Evolutionary conservation across 75 land plant genomes (phyloP).

Genomic region (Selaginella tamariscina): DNA sequence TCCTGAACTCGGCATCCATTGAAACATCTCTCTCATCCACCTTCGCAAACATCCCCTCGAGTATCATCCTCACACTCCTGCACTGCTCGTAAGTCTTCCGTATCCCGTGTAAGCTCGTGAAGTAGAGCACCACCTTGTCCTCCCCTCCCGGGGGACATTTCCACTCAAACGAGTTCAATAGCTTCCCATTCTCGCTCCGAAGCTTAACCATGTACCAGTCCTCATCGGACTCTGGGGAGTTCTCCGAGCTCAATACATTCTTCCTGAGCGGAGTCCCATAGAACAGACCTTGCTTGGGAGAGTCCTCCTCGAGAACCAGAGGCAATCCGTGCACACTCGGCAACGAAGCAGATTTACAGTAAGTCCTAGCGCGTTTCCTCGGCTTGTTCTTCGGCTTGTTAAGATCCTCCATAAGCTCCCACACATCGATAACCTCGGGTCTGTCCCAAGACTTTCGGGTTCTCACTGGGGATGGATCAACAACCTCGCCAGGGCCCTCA

Average conservation of each 20-base stretch:
- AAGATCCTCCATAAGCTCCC: conserved; percentile 17
- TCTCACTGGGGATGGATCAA: neutral
- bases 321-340: neutral
- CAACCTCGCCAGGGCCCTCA: neutral
- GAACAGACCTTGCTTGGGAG: neutral
- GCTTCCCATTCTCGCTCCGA: conserved; percentile 6
- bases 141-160: conserved; percentile 67
- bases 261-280: neutral
- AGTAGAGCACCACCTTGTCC: conserved; percentile 49
- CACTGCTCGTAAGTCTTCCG: conserved; percentile 78
- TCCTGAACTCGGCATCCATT: conserved; percentile 51
- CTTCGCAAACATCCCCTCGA: conserved; percentile 30
- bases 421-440: neutral
- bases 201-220: neutral
- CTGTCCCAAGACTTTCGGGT: no score
- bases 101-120: conserved; percentile 62
- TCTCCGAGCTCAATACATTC: neutral
- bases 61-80: conserved; percentile 28
- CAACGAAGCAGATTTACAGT: neutral
- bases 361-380: neutral
- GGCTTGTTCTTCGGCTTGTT: conserved; percentile 34
- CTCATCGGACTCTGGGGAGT: neutral
- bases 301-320: neutral
- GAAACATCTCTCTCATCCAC: conserved; percentile 60
- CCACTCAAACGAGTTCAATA: conserved; percentile 31